Evolutionary conservation across 2,329 filamentous ascomycete species (phyloP).

Genomic region (Trichoderma simmonsii): DNA sequence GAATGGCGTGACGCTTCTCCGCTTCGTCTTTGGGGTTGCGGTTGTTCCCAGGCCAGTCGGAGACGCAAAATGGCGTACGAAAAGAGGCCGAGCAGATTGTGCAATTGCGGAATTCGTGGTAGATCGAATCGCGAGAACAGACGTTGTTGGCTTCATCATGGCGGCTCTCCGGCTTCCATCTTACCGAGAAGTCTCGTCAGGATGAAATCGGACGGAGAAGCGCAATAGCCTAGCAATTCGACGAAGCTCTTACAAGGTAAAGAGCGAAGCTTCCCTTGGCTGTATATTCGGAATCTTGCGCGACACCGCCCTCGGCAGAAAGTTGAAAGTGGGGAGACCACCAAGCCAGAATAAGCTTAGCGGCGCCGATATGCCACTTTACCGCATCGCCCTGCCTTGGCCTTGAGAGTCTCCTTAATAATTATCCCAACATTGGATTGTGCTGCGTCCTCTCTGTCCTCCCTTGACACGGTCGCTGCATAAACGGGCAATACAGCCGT

Average conservation of each 20-base stretch:
- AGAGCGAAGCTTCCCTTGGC: neutral
- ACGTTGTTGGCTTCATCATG: slow-evolving; percentile 47
- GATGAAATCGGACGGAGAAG: neutral
- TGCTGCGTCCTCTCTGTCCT: neutral
- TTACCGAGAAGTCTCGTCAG: slow-evolving; percentile 24
- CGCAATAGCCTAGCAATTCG: neutral
- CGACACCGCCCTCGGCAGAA: slow-evolving; percentile 40
- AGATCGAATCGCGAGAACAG: slow-evolving; percentile 37
- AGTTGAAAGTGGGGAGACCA: slow-evolving; percentile 27
- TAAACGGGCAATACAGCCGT: neutral
- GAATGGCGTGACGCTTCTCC: slow-evolving; percentile 74
- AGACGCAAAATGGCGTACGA: slow-evolving; percentile 56
- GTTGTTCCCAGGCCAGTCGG: slow-evolving; percentile 45
- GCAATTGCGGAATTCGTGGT: slow-evolving; percentile 28
- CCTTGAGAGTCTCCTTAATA: slow-evolving; percentile 38
- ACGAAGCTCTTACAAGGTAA: neutral
- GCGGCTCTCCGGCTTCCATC: slow-evolving; percentile 37
- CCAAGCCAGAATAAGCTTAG: slow-evolving; percentile 35
- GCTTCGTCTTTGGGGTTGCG: slow-evolving; percentile 43
- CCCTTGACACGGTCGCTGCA: slow-evolving; percentile 10
- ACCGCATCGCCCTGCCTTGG: slow-evolving; percentile 28
- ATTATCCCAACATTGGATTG: slow-evolving; percentile 18
- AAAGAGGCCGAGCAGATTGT: slow-evolving; percentile 35
- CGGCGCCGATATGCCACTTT: slow-evolving; percentile 42
- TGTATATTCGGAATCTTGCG: slow-evolving; percentile 7